Evolutionary conservation across 192 early-diverging fungal species (phyloP), one percentile per base, ranked within the genome.

Genomic region (Umbelopsis sp.): DNA sequence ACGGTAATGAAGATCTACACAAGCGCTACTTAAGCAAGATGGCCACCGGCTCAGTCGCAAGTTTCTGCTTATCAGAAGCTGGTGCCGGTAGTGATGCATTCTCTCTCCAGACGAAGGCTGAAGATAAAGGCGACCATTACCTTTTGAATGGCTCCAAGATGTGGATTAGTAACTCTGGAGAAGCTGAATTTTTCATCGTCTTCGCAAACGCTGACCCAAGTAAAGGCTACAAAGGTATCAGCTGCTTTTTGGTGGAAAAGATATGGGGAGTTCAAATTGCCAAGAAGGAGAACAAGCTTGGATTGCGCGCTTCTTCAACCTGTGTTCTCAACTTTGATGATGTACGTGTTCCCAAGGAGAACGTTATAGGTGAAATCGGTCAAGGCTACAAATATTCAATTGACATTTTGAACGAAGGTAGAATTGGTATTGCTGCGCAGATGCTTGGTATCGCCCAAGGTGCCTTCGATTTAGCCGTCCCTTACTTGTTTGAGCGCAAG

Each of bases 371-470:
- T 52, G 92, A 97, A 74, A 84, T 97, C 54, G 96, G 96, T 71
- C 91, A 96, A 83, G 97, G 97, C 38, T 99, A 99, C 91, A 99
- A 97, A 84, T 94, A 93, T 70, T 96, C 97, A 52, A 99, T 99
- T 69, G 95, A 96, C 77, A 95, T 96, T 68, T 87, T 99, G 67
- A 99, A 99, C 84, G 97, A 99, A 81, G 97, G 97, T 38, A 91
- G 97, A 72, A 94, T 99, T 68, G 97, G 97, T 71, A 98, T 98
- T 83, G 96, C 96, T 47, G 97, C 96, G 17, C 97, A 98, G 80
- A 98, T 99, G 97, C 78, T 98, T 36, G 97, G 97, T 51, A 78
- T 96, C 43, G 96, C 97, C 8, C 96, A 97, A 82, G 97, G 97
- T 45, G 94, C 91, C 20, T 92, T 90, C 69, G 96, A 99, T 81